Evolutionary conservation across 805 yeast genomes (phyloP).

Genomic region (Aciculoconidium aculeatum): DNA sequence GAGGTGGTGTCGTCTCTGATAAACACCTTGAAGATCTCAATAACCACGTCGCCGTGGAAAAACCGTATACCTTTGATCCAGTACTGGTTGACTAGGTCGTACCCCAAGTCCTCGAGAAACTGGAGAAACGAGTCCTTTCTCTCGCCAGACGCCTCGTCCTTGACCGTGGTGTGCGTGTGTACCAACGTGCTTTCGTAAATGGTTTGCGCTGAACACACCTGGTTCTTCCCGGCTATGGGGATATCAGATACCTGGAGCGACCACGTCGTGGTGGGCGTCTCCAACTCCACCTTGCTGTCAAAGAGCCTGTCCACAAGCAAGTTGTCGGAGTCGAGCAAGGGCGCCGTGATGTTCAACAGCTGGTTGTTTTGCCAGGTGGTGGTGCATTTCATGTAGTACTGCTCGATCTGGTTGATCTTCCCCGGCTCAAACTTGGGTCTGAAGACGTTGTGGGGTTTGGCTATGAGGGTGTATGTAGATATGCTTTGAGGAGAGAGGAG

Average conservation of each 20-base stretch:
- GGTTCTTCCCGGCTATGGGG: conserved; percentile 67
- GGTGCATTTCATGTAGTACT: conserved; percentile 44
- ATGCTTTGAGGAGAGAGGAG: conserved; percentile 37
- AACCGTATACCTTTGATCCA: conserved; percentile 58
- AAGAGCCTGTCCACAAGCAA: conserved; percentile 27
- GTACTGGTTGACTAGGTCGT: conserved; percentile 55
- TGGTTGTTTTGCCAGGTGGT: conserved; percentile 39
- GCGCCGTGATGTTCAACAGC: conserved; percentile 19
- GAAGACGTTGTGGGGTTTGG: conserved; percentile 47
- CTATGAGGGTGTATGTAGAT: conserved; percentile 43
- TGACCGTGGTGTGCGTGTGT: conserved; percentile 37
- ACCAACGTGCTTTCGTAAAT: conserved; percentile 55
- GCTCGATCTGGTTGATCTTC: conserved; percentile 52
- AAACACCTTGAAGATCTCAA: conserved; percentile 50
- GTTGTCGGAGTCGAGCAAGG: conserved; percentile 16
- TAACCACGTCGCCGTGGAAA: conserved; percentile 53
- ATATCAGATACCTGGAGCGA: conserved; percentile 62
- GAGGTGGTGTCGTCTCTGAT: conserved; percentile 28
- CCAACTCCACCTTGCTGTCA: conserved; percentile 8
- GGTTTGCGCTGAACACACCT: conserved; percentile 57
- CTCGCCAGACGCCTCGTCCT: conserved; percentile 3
- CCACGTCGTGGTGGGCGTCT: conserved; percentile 38
- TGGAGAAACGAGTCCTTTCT: conserved; percentile 32
- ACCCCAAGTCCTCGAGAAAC: conserved; percentile 63
- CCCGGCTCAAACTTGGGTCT: conserved; percentile 51